Evolutionary conservation across 2,329 filamentous ascomycete species (phyloP), one percentile per base, ranked within the genome.

Genomic region (Trichoderma brevicompactum): DNA sequence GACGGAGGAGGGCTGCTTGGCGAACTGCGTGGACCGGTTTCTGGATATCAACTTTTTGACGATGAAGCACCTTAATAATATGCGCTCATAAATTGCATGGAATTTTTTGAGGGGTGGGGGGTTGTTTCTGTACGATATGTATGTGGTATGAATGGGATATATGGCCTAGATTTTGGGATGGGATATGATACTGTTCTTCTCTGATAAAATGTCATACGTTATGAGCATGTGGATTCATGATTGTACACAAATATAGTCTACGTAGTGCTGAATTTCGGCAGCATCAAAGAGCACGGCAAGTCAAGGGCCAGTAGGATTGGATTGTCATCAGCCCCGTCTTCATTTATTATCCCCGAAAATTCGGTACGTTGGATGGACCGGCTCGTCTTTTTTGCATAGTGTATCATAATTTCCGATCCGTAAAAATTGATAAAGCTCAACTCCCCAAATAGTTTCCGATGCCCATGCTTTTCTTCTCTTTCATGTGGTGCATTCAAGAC

Each of bases 11-110:
- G 80, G 83, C 8, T 99, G 95, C 78, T 85, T 97, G 76, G 83
- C 89, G 77, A 97, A 97, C 82, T 99, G 95, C 75, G 93, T 98
- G 65, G 92, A 97, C 73, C 85, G 95, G 65, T 98, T 96, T 80
- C 85, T 98, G 80, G 95, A 99, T 78, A 86, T 93, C 68, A 95
- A 94, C 79, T 80, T 91, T 70, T 82, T 92, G 61, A 91, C 96
- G n/a, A 82, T 97, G 78, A 90, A 89, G 82, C 91, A 97, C 76
- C 80, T 98, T 73, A 89, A 95, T 76, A 85, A 75, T 68, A 79
- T 85, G 80, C 81, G 83, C 13, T 72, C 70, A 32, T 73, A 61
- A 67, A 44, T 41, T 5, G 23, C 2, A 43, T 55, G 34, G n/a
- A 7, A 7, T 34, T 52, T 17, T 17, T 52, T 34, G 49, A 52